Conservation (phyloP, 495 filamentous ascomycete species). For the Aspergillus sclerotiicarbonarius region DNA sequence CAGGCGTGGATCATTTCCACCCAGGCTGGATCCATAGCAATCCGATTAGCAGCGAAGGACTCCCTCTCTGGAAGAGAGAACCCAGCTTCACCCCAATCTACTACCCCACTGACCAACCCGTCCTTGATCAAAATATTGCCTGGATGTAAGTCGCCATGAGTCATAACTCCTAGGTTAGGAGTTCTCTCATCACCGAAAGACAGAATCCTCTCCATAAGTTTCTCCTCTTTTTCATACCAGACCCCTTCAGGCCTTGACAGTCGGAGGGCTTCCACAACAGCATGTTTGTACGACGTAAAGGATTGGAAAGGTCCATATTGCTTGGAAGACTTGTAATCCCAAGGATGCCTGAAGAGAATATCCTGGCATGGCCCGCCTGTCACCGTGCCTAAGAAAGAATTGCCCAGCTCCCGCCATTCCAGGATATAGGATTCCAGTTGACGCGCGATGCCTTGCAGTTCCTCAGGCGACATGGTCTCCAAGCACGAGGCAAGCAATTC, state of each 20-base stretch:
- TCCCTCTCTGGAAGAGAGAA: neutral
- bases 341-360: conserved; percentile 20
- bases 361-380: conserved; percentile 21
- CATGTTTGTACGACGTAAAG: conserved; percentile 18
- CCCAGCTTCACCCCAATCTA: conserved; percentile 2
- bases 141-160: conserved; percentile 13
- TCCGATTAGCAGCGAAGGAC: neutral
- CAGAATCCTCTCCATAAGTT: conserved; percentile 19
- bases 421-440: conserved; percentile 18
- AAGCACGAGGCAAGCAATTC: conserved; percentile 14
- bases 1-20: neutral
- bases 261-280: conserved; percentile 21
- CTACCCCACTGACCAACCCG: neutral
- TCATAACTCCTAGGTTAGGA: conserved; percentile 12
- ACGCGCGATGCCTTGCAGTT: conserved; percentile 7
- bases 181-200: conserved; percentile 2
- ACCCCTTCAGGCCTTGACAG: conserved; percentile 13
- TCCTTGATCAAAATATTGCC: neutral
- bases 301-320: conserved; percentile 23
- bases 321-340: conserved; percentile 12
- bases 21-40: conserved; percentile 3
- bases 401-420: conserved; percentile 21
- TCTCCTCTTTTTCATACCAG: conserved; percentile 11
- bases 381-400: conserved; percentile 21
- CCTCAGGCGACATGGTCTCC: conserved; percentile 11